Conservation (phyloP, 139 green algal genomes). For the Asterochloris sp. region DNA sequence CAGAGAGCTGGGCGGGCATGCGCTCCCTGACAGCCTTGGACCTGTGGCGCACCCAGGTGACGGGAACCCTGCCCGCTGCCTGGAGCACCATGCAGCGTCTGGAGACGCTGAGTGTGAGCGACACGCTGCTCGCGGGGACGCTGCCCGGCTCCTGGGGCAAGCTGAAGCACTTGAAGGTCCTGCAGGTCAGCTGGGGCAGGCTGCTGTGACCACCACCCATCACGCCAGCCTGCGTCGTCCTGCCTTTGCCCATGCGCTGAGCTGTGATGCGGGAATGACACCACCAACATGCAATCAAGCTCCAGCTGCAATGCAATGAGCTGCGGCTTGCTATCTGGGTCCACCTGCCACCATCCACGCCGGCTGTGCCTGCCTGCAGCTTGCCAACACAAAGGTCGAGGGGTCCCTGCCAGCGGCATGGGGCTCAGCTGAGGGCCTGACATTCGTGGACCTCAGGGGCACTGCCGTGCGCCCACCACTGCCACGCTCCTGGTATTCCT, state of each 20-base stretch:
- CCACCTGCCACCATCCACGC: too few species aligned
- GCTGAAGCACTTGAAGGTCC: not conserved
- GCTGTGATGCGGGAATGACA: too few species aligned
- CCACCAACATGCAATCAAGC: too few species aligned
- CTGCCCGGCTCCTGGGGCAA: not conserved
- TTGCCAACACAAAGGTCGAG: not conserved
- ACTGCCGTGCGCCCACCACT: not conserved
- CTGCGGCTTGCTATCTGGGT: too few species aligned
- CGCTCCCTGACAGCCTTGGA: not conserved
- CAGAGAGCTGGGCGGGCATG: slow-evolving; percentile 1
- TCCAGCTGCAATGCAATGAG: too few species aligned
- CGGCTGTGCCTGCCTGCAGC: too few species aligned
- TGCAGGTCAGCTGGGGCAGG: too few species aligned
- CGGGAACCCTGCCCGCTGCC: not conserved
- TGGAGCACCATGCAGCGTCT: not conserved
- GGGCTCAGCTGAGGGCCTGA: not conserved
- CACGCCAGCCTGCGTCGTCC: too few species aligned
- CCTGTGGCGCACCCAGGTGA: slow-evolving; percentile 1
- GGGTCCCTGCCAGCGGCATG: not conserved
- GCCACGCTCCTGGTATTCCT: slow-evolving; percentile 7
- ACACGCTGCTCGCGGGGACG: not conserved
- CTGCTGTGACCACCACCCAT: too few species aligned
- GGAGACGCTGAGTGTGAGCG: not conserved
- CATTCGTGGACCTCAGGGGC: not conserved
- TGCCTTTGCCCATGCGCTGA: too few species aligned